A percentile compares a stretch with the other conserved stretches of the same genome.
Evolutionary conservation across 257 asterid genomes (phyloP).

Genomic region (Prunella vulgaris): DNA sequence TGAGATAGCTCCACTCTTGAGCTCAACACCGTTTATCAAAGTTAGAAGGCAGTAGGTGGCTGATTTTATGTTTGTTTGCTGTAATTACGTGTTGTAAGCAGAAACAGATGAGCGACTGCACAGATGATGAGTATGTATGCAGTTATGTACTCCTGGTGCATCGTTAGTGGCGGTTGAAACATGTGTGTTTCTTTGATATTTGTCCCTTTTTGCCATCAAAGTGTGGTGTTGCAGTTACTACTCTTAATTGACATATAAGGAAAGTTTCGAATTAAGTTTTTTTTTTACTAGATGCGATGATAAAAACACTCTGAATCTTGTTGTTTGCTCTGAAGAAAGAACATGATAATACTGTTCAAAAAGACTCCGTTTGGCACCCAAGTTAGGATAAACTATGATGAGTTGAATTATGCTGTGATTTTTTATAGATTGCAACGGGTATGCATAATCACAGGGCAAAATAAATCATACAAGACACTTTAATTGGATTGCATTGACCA

Average conservation of each 20-base stretch:
- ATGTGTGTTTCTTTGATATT: background rate
- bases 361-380: background rate
- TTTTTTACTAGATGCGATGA: background rate
- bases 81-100: conserved; percentile 8
- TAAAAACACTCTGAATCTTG: background rate
- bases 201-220: background rate
- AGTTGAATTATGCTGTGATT: too few relatives aligned
- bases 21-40: conserved; percentile 52
- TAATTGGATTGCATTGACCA: background rate
- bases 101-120: conserved; percentile 7
- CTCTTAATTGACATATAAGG: background rate
- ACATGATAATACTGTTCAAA: background rate
- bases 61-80: background rate
- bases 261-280: background rate
- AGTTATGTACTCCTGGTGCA: conserved; percentile 40
- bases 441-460: background rate
- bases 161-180: conserved; percentile 9
- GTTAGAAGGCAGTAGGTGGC: conserved; percentile 25
- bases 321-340: background rate
- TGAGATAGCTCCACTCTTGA: conserved; percentile 35
- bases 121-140: background rate
- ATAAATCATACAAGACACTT: background rate
- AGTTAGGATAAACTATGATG: background rate
- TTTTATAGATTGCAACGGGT: too few relatives aligned
- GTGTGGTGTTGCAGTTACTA: background rate